Conservation (phyloP, 139 green algal genomes). For the Tetraselmis chui region DNA sequence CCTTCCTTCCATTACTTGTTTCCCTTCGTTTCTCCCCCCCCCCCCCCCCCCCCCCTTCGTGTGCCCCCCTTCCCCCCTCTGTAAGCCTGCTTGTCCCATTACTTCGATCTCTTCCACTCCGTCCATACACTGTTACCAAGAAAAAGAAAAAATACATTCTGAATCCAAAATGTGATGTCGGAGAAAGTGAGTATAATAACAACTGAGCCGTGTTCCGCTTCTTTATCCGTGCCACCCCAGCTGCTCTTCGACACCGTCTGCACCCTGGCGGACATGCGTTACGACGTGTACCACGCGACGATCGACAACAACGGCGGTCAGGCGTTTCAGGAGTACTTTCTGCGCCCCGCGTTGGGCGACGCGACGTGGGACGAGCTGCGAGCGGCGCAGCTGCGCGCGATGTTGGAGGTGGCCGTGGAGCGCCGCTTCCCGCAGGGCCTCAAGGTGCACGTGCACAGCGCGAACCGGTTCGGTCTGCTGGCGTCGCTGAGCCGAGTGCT, state of each 20-base stretch:
- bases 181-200: no score
- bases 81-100: no score
- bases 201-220: no score
- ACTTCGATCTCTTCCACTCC: no score
- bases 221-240: slow-evolving; percentile 63
- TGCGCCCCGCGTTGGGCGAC: slow-evolving; percentile 20
- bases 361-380: slow-evolving; percentile 37
- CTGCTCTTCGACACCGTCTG: slow-evolving; percentile 82
- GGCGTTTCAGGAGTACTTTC: slow-evolving; percentile 28
- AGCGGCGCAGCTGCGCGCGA: slow-evolving; percentile 55
- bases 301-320: slow-evolving; percentile 56
- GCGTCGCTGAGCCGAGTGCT: slow-evolving; percentile 33
- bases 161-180: no score
- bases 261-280: slow-evolving; percentile 88
- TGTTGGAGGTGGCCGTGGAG: slow-evolving; percentile 70
- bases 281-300: slow-evolving; percentile 89
- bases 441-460: slow-evolving; percentile 60
- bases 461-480: slow-evolving; percentile 43
- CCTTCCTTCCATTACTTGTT: no score
- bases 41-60: no score
- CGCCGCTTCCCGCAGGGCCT: slow-evolving; percentile 65
- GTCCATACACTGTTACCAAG: no score
- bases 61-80: no score
- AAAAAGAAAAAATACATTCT: no score
- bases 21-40: no score